Evolutionary conservation across 2,329 filamentous ascomycete genomes (phyloP).

Genomic region (Neofusicoccum cordaticola): DNA sequence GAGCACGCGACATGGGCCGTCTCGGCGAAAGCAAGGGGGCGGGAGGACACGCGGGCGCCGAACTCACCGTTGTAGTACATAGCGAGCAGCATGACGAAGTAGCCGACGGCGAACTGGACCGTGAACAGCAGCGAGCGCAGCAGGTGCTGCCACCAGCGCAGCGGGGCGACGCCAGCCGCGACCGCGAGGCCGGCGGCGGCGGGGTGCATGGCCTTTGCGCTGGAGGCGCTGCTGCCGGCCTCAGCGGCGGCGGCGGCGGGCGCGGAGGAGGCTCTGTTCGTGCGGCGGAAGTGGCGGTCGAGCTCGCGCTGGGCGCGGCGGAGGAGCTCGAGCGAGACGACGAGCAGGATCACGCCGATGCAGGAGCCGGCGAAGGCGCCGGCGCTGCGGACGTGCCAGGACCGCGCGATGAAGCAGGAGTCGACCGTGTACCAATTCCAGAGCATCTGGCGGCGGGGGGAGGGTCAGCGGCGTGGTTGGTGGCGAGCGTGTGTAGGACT

Average conservation of each 20-base stretch:
- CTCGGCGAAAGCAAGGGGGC: not conserved
- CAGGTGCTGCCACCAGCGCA: constrained; percentile 54
- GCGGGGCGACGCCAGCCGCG: constrained; percentile 55
- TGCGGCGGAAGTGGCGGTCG: constrained; percentile 61
- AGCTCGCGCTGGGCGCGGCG: constrained; percentile 70
- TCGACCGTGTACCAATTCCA: constrained; percentile 77
- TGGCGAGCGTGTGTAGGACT: no score
- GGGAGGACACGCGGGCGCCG: no score
- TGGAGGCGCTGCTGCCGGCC: not conserved
- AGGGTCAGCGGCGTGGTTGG: not conserved
- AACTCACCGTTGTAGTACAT: constrained; percentile 58
- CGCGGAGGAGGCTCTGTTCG: not conserved
- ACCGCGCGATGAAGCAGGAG: constrained; percentile 65
- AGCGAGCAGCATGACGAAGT: constrained; percentile 72
- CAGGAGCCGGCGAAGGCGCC: constrained; percentile 78
- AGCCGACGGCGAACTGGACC: constrained; percentile 70
- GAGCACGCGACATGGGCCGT: not conserved
- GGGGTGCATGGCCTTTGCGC: not conserved
- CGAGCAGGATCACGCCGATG: constrained; percentile 73
- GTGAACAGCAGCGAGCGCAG: constrained; percentile 66
- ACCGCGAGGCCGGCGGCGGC: constrained; percentile 29
- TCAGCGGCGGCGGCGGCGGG: not conserved
- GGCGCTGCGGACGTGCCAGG: constrained; percentile 68
- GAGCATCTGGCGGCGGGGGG: constrained; percentile 60
- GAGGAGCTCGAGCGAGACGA: constrained; percentile 68